Evolutionary conservation across 208 protist species (phyloP), one percentile per base, ranked within the genome.

Genomic region (Trypanosoma theileri): DNA sequence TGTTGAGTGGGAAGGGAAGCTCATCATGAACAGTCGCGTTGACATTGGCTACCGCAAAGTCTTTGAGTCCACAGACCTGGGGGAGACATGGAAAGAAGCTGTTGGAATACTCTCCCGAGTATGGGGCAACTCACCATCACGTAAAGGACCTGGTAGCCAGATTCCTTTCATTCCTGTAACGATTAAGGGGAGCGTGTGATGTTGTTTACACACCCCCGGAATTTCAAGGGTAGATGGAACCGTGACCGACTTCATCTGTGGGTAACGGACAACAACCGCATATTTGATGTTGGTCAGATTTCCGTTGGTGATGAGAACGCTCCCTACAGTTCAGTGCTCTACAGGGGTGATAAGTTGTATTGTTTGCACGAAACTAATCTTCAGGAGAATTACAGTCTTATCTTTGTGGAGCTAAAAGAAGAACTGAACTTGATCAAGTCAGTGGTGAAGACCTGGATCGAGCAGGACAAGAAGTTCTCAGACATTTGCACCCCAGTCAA

Each of bases 261-360:
- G 66, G 6, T 72, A 2, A 65, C 58, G 1, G 66, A 72, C 24
- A 41, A 22, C 16, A 16, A 50, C 0, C 56, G 58, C 17, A 72
- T 65, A 16, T 59, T 44, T 45, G 51, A 57, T 52, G 59, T 72
- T 65, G 66, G 66, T 0, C 56, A 57, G 40, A 35, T 59, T 51
- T 48, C 31, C 14, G n/a, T 46, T 21, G 61, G 19, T 55, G 48
- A 59, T 26, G 14, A 44, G 24, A n/a, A 16, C 16, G 35, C 8
- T 3, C 17, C n/a, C 17, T 44, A 21, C 21, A 50, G 40, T 41
- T 41, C 52, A 17, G 35, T 68, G n/a, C 26, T 59, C 16, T 50
- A 68, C 24, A 48, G 19, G 0, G 17, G 31, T 11, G 51, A 21
- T 50, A 16, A 2, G 28, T 11, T 68, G 19, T 44, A 59, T 31